A percentile compares a stretch with the other conserved stretches of the same genome.
phyloP scores from a whole-genome alignment of 352 stramenopile species.

The Phytopythium ostracodes region DNA sequence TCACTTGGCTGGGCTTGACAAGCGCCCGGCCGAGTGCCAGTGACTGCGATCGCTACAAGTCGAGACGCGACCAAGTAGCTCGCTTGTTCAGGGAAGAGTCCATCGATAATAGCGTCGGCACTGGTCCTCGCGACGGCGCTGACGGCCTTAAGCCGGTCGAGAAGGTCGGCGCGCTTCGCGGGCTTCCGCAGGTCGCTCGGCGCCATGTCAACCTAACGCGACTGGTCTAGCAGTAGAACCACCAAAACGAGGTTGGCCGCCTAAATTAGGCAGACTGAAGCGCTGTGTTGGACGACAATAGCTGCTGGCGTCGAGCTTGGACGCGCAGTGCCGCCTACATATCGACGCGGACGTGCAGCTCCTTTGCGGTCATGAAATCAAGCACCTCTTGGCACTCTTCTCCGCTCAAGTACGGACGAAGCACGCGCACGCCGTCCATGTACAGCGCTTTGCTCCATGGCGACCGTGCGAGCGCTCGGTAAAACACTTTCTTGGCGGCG shows the following conservation, averaged over 20 bases:
- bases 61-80: slow-evolving; percentile 3
- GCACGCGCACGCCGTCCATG: slow-evolving; percentile 51
- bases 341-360: slow-evolving; percentile 63
- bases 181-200: not conserved
- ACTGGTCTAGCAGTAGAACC: not conserved
- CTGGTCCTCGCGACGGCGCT: not conserved
- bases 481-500: slow-evolving; percentile 64
- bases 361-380: slow-evolving; percentile 66
- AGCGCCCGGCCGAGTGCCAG: not conserved
- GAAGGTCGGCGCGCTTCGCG: not conserved
- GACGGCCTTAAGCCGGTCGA: not conserved
- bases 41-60: not conserved
- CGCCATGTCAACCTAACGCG: not conserved
- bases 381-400: slow-evolving; percentile 61
- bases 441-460: slow-evolving; percentile 82
- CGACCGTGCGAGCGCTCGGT: slow-evolving; percentile 61
- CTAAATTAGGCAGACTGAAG: not conserved
- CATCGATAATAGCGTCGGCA: not conserved
- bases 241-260: not conserved
- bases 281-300: no score
- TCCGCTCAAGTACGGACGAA: slow-evolving; percentile 61
- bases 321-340: not conserved
- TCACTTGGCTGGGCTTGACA: not conserved
- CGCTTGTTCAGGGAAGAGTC: not conserved
- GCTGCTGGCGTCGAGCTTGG: not conserved